phyloP scores from a whole-genome alignment of 2,329 filamentous ascomycete genomes.

The Fusarium sp. region DNA sequence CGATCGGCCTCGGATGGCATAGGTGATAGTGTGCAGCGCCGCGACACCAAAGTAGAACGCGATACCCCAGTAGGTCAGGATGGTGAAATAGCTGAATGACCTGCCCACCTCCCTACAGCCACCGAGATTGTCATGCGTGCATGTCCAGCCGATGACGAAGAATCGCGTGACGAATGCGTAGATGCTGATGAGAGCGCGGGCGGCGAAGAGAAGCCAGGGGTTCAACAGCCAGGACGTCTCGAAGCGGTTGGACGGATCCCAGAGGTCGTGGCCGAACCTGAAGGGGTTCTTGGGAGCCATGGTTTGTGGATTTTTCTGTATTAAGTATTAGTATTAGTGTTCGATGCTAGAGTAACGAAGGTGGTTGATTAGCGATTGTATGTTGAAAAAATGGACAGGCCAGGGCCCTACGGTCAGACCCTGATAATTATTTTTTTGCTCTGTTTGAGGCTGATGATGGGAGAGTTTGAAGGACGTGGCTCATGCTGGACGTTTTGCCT shows the following conservation, averaged over 20 bases:
- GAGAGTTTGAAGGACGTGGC: slow-evolving; percentile 17
- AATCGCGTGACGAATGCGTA: slow-evolving; percentile 80
- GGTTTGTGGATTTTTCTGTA: slow-evolving; percentile 12
- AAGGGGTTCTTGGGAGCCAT: slow-evolving; percentile 52
- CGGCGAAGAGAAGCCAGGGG: slow-evolving; percentile 70
- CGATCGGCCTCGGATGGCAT: slow-evolving; percentile 66
- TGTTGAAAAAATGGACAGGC: background rate
- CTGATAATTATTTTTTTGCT: slow-evolving; percentile 18
- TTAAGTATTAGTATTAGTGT: background rate
- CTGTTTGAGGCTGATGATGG: slow-evolving; percentile 4
- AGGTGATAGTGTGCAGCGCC: slow-evolving; percentile 76
- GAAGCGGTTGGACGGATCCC: slow-evolving; percentile 74
- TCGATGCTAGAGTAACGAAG: background rate
- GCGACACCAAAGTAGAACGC: slow-evolving; percentile 82
- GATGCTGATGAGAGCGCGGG: slow-evolving; percentile 69
- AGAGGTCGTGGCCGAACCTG: slow-evolving; percentile 58
- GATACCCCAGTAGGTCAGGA: slow-evolving; percentile 85
- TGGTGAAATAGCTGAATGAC: slow-evolving; percentile 86
- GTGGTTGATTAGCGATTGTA: background rate
- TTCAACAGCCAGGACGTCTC: slow-evolving; percentile 86
- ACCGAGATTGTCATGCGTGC: slow-evolving; percentile 61
- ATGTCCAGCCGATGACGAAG: slow-evolving; percentile 76
- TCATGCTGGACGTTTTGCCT: slow-evolving; percentile 25
- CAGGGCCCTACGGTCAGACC: slow-evolving; percentile 9
- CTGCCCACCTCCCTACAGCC: slow-evolving; percentile 62